Evolutionary conservation across 805 yeast species (phyloP).

Genomic region (Kurtzmaniella fragi): DNA sequence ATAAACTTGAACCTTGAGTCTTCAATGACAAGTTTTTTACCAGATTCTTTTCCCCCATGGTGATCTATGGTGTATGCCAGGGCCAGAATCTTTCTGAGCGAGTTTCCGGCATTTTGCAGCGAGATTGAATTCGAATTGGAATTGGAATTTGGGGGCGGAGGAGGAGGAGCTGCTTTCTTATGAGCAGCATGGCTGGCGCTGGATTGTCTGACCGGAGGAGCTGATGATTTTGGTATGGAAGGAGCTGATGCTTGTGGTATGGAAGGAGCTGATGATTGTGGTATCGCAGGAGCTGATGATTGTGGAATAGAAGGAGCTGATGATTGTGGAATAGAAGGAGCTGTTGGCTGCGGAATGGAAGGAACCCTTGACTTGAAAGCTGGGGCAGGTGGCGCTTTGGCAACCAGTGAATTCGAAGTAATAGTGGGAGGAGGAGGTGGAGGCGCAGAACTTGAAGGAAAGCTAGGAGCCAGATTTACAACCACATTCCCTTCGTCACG

Average conservation of each 20-base stretch:
- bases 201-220: conserved; percentile 10
- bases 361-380: conserved; percentile 49
- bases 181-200: conserved; percentile 5
- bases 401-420: conserved; percentile 5
- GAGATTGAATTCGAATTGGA: conserved; percentile 21
- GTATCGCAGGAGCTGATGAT: conserved; percentile 16
- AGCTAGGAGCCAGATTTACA: conserved; percentile 9
- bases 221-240: conserved; percentile 14
- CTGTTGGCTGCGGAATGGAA: conserved; percentile 13
- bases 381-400: conserved; percentile 14
- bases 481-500: conserved; percentile 9
- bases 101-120: conserved; percentile 45
- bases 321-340: conserved; percentile 15
- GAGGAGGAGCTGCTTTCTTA: conserved; percentile 12
- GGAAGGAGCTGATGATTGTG: conserved; percentile 18
- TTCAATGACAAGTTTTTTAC: conserved; percentile 46
- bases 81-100: conserved; percentile 56
- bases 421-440: conserved; percentile 19
- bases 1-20: conserved; percentile 66
- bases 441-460: conserved; percentile 8
- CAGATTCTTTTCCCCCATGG: conserved; percentile 14
- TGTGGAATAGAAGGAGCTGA: conserved; percentile 15
- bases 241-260: conserved; percentile 14
- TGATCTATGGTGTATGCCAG: conserved; percentile 60
- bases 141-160: conserved; percentile 23